These are phyloP conservation scores for Houttuynia cordata DNA, from an alignment of 164 flowering plant species.

Conservation along the genomic window DNA sequence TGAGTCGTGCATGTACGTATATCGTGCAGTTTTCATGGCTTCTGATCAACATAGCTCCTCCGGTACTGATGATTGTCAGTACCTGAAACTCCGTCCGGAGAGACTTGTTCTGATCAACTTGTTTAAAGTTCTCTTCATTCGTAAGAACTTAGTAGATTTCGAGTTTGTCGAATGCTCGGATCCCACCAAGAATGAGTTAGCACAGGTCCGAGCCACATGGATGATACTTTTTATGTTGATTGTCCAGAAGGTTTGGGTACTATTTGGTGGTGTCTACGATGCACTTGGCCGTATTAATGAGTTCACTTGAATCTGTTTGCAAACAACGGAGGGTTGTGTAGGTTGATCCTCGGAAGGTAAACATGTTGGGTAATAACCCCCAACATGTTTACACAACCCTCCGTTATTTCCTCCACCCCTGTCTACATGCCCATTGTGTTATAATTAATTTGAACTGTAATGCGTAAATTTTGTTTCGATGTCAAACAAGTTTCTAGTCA, in stretches of 20 bases:
- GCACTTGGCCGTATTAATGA: constrained; percentile 6
- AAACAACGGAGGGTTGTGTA: constrained; percentile 10
- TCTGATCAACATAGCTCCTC: neutral
- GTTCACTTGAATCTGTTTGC: constrained; percentile 12
- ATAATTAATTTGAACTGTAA: too few species aligned
- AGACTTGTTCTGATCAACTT: constrained; percentile 5
- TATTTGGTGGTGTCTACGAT: neutral
- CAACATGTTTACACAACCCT: neutral
- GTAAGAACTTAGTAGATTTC: constrained; percentile 5
- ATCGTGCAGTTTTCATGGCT: neutral
- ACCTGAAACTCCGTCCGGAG: constrained; percentile 5
- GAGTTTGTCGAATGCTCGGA: constrained; percentile 4
- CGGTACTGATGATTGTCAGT: neutral
- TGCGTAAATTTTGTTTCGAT: too few species aligned
- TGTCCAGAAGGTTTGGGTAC: constrained; percentile 7
- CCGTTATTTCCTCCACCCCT: neutral
- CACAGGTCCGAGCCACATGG: neutral
- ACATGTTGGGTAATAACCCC: neutral
- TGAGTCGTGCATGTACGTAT: too few species aligned
- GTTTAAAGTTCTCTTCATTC: constrained; percentile 5
- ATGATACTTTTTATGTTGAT: constrained; percentile 3
- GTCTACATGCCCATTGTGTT: too few species aligned
- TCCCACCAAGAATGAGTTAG: constrained; percentile 2
- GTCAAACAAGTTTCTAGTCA: too few species aligned
- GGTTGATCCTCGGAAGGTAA: constrained; percentile 3